Evolutionary conservation across 768 basidiomycete species (phyloP).

Genomic region (Tricholoma saponaceum): DNA sequence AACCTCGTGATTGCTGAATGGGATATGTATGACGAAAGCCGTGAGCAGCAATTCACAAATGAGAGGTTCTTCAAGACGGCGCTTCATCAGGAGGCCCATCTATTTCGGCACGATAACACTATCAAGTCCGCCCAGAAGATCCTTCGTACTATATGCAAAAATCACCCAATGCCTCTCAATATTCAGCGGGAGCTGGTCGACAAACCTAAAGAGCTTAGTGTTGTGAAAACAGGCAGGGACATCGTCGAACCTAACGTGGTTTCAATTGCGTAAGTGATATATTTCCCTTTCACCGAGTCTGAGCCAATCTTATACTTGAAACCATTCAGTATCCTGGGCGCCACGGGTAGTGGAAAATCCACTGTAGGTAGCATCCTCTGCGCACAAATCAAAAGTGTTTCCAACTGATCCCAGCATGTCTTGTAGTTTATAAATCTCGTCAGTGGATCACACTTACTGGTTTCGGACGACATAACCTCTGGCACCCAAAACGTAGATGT

Average conservation of each 20-base stretch:
- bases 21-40: slow-evolving; percentile 15
- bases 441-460: neutral
- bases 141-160: slow-evolving; percentile 6
- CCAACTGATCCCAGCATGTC: no score
- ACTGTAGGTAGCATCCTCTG: no score
- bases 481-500: neutral
- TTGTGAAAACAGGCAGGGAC: slow-evolving; percentile 56
- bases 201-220: slow-evolving; percentile 87
- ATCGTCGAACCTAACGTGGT: no score
- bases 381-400: no score
- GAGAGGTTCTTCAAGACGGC: slow-evolving; percentile 11
- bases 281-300: no score
- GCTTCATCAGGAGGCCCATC: slow-evolving; percentile 1
- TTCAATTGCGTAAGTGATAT: no score
- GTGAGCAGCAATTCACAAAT: slow-evolving; percentile 21
- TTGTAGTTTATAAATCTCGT: slow-evolving; percentile 1
- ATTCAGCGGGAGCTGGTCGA: slow-evolving; percentile 47
- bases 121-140: slow-evolving; percentile 12
- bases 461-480: neutral
- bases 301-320: no score
- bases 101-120: slow-evolving; percentile 12
- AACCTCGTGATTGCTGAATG: slow-evolving; percentile 32
- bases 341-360: no score
- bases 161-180: neutral
- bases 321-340: no score